Percentiles rank a stretch among this genome's conserved stretches.
These are phyloP conservation scores for Rhodosporidiobolus odoratus DNA, from an alignment of 768 basidiomycete species.

Conservation along the genomic window DNA sequence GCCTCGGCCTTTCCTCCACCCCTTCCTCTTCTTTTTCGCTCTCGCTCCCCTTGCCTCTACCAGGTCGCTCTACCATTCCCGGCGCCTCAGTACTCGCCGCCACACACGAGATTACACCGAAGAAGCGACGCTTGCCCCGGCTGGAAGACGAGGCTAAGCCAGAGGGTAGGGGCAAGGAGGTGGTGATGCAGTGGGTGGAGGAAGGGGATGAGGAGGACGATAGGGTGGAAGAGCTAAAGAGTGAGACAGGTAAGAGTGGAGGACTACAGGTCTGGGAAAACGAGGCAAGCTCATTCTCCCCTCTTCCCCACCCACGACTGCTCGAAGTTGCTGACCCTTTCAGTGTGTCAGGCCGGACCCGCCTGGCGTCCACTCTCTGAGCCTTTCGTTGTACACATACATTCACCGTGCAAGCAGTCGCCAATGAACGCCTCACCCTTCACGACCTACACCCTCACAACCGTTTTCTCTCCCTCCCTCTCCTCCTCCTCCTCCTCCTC, in stretches of 20 bases:
- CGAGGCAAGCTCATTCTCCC: constrained; percentile 10
- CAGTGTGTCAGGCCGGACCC: background rate
- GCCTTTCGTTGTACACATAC: constrained; percentile 66
- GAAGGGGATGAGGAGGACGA: constrained; percentile 35
- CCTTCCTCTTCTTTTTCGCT: background rate
- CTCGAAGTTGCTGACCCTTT: no score
- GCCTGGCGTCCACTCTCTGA: constrained; percentile 70
- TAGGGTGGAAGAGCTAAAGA: background rate
- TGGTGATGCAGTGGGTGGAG: constrained; percentile 17
- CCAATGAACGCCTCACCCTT: constrained; percentile 61
- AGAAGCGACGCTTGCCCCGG: background rate
- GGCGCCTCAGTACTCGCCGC: constrained; percentile 25
- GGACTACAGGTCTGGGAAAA: constrained; percentile 37
- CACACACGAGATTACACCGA: background rate
- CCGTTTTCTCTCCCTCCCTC: constrained; percentile 55
- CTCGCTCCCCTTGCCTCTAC: background rate
- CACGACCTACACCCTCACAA: constrained; percentile 70
- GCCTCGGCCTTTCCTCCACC: constrained; percentile 1
- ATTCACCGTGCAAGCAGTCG: constrained; percentile 70
- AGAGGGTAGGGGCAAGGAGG: background rate
- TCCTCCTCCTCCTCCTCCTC: background rate
- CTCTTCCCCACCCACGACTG: no score
- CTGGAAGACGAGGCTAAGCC: background rate
- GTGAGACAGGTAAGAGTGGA: background rate
- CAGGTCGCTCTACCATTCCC: constrained; percentile 7